Evolutionary conservation across 1,139 yeast species (phyloP), one percentile per base, ranked within the genome.

Genomic region (Scheffersomyces lignicola): DNA sequence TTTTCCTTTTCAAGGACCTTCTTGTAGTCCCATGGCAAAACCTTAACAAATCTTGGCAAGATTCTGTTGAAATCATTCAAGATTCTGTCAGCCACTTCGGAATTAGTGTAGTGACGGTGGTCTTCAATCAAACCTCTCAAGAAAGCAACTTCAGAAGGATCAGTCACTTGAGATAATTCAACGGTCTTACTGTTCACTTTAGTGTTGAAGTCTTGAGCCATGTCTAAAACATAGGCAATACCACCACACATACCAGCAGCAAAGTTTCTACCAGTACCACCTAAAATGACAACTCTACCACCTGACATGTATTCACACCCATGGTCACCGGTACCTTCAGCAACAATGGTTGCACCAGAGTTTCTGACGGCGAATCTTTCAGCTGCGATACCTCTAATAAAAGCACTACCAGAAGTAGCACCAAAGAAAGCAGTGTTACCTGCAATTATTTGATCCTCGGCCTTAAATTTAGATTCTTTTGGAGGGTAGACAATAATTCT

Each of bases 171-270:
- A 31, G 84, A 73, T 40, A 92, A 75, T 53, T 85, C 97, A 51
- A 92, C 92, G 51, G 88, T 82, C 47, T 83, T 92, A 32, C 68
- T 58, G 66, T 92, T 92, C 48, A 87, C 90, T 66, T 84, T 84
- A 23, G 30, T 29, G 42, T 81, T 80, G 55, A 92, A 90, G 58
- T 89, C 96, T 59, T 90, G 96, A 36, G 94, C 97, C 75, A 92
- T 86, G 54, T 90, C 96, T 53, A 90, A 74, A 41, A 94, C 97
- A 58, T 92, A 92, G 21, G 96, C 96, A 61, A 92, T 92, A 79
- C 98, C 98, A 65, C 98, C 98, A 53, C 97, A 90, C 87, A 94
- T 94, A 73, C 98, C 98, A 38, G 98, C 96, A 30, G 97, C 97
- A 62, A 92, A 92, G 70, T 89, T 85, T 49, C 97, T 81, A 42